Conservation (phyloP, 352 stramenopile genomes). For the Globisporangium spinosum region DNA sequence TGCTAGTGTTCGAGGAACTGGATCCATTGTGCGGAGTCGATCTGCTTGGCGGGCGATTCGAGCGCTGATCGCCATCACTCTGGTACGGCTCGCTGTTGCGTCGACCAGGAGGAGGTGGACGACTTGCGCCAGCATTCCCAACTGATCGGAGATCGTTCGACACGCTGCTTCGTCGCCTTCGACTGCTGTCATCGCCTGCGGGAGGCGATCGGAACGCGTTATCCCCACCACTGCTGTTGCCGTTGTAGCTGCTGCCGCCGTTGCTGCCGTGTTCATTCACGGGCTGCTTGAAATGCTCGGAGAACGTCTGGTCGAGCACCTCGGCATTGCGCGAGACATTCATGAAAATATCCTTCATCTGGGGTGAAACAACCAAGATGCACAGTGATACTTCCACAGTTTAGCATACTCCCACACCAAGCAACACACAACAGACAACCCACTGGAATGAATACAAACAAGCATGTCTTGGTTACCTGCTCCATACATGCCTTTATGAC, state of each 20-base stretch:
- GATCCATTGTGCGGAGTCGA: neutral
- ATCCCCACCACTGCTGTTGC: conserved; percentile 17
- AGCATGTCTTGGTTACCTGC: conserved; percentile 53
- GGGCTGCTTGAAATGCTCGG: conserved; percentile 78
- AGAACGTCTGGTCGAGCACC: conserved; percentile 90
- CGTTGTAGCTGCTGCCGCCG: conserved; percentile 21
- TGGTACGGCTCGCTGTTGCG: conserved; percentile 8
- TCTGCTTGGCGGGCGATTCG: neutral
- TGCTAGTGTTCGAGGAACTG: neutral
- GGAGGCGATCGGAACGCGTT: neutral
- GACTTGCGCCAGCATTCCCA: neutral
- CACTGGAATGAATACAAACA: conserved; percentile 4
- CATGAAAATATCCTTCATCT: conserved; percentile 81
- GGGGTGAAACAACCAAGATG: conserved; percentile 1
- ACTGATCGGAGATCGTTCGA: neutral
- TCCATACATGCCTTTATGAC: conserved; percentile 83
- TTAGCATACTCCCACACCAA: neutral
- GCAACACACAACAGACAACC: neutral
- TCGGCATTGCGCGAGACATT: conserved; percentile 71
- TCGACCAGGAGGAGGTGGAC: neutral
- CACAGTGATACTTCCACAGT: neutral
- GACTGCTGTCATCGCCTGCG: neutral
- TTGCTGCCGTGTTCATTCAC: conserved; percentile 32
- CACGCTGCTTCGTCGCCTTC: neutral
- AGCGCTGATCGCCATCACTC: neutral